These are phyloP conservation scores for Umbelopsis isabellina DNA, from an alignment of 192 early-diverging fungal genomes.

Conservation along the genomic window DNA sequence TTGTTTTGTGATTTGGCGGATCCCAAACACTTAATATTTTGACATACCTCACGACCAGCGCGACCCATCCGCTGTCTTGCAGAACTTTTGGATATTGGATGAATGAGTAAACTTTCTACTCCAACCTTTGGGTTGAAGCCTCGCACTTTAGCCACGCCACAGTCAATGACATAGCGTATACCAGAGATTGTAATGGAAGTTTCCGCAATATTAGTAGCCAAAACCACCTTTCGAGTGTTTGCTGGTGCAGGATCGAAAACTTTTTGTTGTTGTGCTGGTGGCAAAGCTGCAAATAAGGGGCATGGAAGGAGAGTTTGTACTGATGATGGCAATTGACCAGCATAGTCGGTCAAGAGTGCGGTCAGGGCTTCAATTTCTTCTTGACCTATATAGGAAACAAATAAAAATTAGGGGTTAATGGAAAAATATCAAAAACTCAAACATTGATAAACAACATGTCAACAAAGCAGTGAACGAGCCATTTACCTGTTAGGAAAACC, in stretches of 20 bases:
- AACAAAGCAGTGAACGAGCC: not conserved
- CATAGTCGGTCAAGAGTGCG: slow-evolving; percentile 77
- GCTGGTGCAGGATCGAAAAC: slow-evolving; percentile 90
- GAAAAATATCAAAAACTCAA: not conserved
- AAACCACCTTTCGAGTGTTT: slow-evolving; percentile 87
- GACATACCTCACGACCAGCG: slow-evolving; percentile 88
- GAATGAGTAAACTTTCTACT: slow-evolving; percentile 81
- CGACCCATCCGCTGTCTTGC: slow-evolving; percentile 91
- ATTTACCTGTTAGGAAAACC: slow-evolving; percentile 84
- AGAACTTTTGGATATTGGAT: slow-evolving; percentile 90
- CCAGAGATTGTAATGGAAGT: slow-evolving; percentile 96
- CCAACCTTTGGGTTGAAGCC: slow-evolving; percentile 88
- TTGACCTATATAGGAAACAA: slow-evolving; percentile 52
- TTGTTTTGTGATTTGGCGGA: too few species aligned
- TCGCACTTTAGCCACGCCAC: slow-evolving; percentile 91
- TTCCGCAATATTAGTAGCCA: slow-evolving; percentile 98
- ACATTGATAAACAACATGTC: not conserved
- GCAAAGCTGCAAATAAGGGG: slow-evolving; percentile 93
- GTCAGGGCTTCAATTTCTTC: slow-evolving; percentile 95
- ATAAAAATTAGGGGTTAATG: not conserved
- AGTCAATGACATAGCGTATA: slow-evolving; percentile 93
- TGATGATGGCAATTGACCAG: slow-evolving; percentile 59
- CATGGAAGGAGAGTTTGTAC: slow-evolving; percentile 70
- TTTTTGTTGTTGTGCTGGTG: slow-evolving; percentile 82
- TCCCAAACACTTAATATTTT: not conserved